Conservation (phyloP, 805 yeast species). For the Vanderwaltozyma tropicalis region DNA sequence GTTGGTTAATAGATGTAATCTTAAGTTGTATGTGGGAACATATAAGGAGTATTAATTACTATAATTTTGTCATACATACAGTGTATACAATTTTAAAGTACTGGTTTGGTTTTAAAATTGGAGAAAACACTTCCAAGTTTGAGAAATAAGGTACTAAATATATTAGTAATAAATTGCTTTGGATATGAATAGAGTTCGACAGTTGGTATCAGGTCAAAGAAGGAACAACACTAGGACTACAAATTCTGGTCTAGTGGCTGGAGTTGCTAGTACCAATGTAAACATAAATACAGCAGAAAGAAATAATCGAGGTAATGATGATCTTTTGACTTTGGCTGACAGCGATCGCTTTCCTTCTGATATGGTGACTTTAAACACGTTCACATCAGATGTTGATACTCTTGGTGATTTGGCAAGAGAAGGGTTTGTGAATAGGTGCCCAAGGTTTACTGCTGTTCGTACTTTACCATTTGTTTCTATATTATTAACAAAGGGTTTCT, state of each 20-base stretch:
- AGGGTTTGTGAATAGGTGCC: conserved; percentile 25
- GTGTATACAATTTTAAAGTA: no score
- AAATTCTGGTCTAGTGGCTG: background rate
- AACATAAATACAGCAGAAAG: no score
- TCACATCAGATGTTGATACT: conserved; percentile 18
- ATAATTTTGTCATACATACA: no score
- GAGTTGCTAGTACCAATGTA: background rate
- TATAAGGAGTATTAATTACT: no score
- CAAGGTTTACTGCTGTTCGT: conserved; percentile 18
- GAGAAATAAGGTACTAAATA: no score
- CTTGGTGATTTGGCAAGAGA: conserved; percentile 20
- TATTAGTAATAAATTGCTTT: no score
- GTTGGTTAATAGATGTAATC: no score
- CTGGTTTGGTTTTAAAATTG: no score
- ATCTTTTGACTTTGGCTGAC: background rate
- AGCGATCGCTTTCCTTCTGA: conserved; percentile 6
- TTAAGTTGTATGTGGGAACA: no score
- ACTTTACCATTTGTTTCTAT: conserved; percentile 27
- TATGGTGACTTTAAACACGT: conserved; percentile 13
- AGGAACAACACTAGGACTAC: background rate
- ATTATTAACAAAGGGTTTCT: conserved; percentile 30
- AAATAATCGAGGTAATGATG: no score
- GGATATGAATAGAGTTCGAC: conserved; percentile 11
- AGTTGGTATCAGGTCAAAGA: conserved; percentile 5
- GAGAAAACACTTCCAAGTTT: no score